These are phyloP conservation scores for Acmispon strigosus DNA, from an alignment of 306 rosid species.

Conservation along the genomic window DNA sequence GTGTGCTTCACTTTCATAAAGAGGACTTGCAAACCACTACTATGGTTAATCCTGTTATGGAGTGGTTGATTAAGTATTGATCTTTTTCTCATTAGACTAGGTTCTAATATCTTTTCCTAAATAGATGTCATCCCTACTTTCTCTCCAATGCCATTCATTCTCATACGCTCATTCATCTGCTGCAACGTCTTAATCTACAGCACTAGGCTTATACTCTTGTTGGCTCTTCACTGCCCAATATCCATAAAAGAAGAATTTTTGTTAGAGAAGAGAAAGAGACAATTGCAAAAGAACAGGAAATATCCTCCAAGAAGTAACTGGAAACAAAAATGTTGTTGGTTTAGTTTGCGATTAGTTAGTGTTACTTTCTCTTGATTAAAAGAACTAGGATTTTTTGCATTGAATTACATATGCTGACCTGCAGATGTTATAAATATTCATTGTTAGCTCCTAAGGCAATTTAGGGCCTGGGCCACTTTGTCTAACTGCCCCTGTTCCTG, in stretches of 20 bases:
- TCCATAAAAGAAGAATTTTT: not conserved
- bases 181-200: not conserved
- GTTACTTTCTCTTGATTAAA: not conserved
- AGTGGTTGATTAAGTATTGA: not conserved
- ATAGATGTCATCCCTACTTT: not conserved
- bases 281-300: not conserved
- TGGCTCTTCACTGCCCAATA: not conserved
- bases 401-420: not conserved
- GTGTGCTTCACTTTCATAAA: constrained; percentile 2
- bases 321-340: not conserved
- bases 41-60: not conserved
- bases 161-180: not conserved
- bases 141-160: not conserved
- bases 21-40: not conserved
- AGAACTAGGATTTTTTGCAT: not conserved
- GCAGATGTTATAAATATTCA: no score
- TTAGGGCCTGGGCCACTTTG: no score
- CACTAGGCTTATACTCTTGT: not conserved
- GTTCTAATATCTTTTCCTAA: not conserved
- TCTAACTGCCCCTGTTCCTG: not conserved
- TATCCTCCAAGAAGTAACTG: not conserved
- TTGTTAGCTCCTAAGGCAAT: no score
- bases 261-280: not conserved
- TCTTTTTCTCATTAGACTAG: not conserved
- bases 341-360: not conserved